Conservation (phyloP, 179 eudicot genomes). For the Dionaea muscipula region DNA sequence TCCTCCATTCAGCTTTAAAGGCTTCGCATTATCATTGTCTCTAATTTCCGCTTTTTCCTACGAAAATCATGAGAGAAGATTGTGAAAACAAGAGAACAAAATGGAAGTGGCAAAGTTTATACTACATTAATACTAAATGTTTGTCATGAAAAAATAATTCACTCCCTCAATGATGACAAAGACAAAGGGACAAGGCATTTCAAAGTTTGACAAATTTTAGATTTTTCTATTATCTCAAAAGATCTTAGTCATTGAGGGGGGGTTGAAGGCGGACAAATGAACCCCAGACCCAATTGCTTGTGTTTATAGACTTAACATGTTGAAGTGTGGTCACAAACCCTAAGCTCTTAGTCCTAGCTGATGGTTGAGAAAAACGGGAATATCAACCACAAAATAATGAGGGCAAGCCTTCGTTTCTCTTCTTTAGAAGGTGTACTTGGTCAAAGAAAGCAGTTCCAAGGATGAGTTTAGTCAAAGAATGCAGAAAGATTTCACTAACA, state of each 20-base stretch:
- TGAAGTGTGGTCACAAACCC: background rate
- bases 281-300: too few relatives aligned
- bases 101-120: background rate
- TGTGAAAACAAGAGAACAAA: background rate
- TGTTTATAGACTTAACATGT: background rate
- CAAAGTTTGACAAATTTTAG: too few relatives aligned
- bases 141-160: too few relatives aligned
- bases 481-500: too few relatives aligned
- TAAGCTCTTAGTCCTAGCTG: background rate
- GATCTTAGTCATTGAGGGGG: too few relatives aligned
- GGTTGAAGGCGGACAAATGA: too few relatives aligned
- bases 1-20: conserved; percentile 65
- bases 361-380: background rate
- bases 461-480: too few relatives aligned
- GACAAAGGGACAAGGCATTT: too few relatives aligned
- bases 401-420: background rate
- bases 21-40: conserved; percentile 60
- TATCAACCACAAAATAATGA: background rate
- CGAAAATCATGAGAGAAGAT: conserved; percentile 6
- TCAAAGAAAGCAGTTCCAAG: background rate
- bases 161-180: too few relatives aligned
- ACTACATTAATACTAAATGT: background rate
- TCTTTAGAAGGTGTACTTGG: background rate
- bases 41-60: conserved; percentile 73
- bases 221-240: too few relatives aligned